Base-by-base conservation (phyloP, 192 early-diverging fungal genomes). In the Lobosporangium transversale region DNA sequence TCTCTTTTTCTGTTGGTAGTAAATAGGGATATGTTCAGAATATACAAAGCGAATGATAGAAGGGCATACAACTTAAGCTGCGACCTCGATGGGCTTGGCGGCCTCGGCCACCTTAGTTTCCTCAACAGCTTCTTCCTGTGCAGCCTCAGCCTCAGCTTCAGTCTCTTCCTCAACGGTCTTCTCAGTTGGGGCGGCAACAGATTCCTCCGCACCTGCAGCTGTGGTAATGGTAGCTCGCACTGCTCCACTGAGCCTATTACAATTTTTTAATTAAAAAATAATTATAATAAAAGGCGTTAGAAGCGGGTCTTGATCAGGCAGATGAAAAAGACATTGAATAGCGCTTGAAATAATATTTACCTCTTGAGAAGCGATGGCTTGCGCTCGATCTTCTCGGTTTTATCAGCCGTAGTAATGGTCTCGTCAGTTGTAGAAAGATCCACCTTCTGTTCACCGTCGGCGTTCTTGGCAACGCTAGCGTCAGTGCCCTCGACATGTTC, bases 341-440 rank as follows among this genome's bases (percentile, higher is more conserved):
- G n/a, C n/a, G n/a, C n/a, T n/a, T n/a, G n/a, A 8, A 10, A 14
- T 43, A 7, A 21, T 24, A 17, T 21, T 65, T 65, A 65, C 40
- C 65, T 54, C 47, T 66, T 62, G 11, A 75, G 70, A 31, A 75
- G 70, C 33, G 70, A 75, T 6, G 70, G 70, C 58, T 75, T 66
- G 70, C 70, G 70, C 14, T 75, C 70, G 12, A 75, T 33, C 56
- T 59, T 64, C 24, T 58, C 58, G 7, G 26, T 47, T 50, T 58
- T 71, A 32, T 76, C 73, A 0, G 59, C 50, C 0, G 65, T 76
- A 2, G 73, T 51, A 2, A 76, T 23, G 0, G 73, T 67, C 65
- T 76, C 73, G 36, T 76, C 73, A 1, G 63, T 76, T 2, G 73
- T 76, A 20, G 64, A 67, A 3, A 76, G 64, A 27, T 76, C 73